phyloP scores from a whole-genome alignment of 1,139 yeast species.

The Saccharomyces pastorianus region DNA sequence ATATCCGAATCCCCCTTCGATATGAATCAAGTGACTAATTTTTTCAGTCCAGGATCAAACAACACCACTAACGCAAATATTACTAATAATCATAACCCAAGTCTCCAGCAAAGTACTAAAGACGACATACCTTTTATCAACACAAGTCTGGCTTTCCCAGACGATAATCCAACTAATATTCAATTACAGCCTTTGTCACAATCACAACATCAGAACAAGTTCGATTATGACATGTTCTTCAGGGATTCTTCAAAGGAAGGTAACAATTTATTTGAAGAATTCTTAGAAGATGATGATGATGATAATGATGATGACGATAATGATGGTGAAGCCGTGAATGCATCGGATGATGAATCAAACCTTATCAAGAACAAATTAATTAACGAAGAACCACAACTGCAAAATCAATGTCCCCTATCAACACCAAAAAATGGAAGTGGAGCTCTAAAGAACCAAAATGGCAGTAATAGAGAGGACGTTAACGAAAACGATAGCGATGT shows the following conservation, averaged over 20 bases:
- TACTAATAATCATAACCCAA: neutral
- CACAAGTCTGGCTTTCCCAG: conserved; percentile 21
- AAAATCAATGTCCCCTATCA: neutral
- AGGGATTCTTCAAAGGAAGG: conserved; percentile 1
- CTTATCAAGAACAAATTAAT: conserved; percentile 8
- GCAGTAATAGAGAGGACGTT: neutral
- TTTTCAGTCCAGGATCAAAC: conserved; percentile 1
- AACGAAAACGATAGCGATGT: conserved; percentile 29
- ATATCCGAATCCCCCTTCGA: conserved; percentile 3
- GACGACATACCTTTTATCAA: conserved; percentile 17
- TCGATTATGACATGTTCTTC: conserved; percentile 4
- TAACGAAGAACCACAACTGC: conserved; percentile 14
- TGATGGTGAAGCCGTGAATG: conserved; percentile 6
- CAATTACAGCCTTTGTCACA: neutral
- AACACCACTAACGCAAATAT: neutral
- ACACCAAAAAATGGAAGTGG: neutral
- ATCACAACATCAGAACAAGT: neutral
- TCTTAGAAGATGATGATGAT: conserved; percentile 7
- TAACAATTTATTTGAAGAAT: conserved; percentile 6
- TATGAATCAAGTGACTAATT: neutral
- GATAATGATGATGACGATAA: conserved; percentile 1
- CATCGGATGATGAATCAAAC: conserved; percentile 8
- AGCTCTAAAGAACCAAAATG: neutral
- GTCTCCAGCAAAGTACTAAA: neutral
- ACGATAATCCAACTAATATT: conserved; percentile 2